These are phyloP conservation scores for Epichloe aotearoae DNA, from an alignment of 2,329 filamentous ascomycete species.

Conservation along the genomic window DNA sequence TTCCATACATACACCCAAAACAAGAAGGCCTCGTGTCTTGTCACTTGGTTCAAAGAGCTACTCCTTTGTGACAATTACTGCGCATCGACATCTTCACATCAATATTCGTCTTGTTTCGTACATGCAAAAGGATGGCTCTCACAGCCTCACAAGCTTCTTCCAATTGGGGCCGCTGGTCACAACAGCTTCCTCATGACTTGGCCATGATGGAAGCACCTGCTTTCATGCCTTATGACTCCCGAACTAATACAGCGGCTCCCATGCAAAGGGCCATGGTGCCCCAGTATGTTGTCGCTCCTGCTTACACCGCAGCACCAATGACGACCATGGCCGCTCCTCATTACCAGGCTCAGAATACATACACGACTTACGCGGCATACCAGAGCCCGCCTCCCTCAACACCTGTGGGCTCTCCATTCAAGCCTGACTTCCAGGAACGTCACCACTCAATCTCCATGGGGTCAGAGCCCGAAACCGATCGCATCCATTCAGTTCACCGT, in stretches of 20 bases:
- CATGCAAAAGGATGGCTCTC: constrained; percentile 28
- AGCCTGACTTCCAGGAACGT: constrained; percentile 20
- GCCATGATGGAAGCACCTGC: constrained; percentile 32
- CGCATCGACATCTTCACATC: not conserved
- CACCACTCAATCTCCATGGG: constrained; percentile 10
- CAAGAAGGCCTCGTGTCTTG: not conserved
- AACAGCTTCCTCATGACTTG: constrained; percentile 35
- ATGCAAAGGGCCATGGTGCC: constrained; percentile 31
- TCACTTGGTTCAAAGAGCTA: not conserved
- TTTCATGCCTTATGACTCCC: constrained; percentile 37
- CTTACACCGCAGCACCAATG: constrained; percentile 31
- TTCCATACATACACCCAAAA: not conserved
- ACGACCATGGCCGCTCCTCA: constrained; percentile 28
- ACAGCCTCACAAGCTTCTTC: constrained; percentile 30
- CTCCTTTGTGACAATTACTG: too few species aligned
- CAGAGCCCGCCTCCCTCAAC: constrained; percentile 22
- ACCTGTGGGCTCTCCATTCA: constrained; percentile 21
- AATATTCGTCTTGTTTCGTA: not conserved
- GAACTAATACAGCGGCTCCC: constrained; percentile 22
- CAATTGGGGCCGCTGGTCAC: constrained; percentile 42
- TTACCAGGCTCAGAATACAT: constrained; percentile 29
- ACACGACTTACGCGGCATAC: constrained; percentile 29
- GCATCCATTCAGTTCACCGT: constrained; percentile 11
- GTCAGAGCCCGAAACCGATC: constrained; percentile 12
- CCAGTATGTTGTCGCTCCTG: constrained; percentile 32